Evolutionary conservation across 108 stramenopile species (phyloP), one percentile per base, ranked within the genome.

Genomic region (Conticribra guillardii): DNA sequence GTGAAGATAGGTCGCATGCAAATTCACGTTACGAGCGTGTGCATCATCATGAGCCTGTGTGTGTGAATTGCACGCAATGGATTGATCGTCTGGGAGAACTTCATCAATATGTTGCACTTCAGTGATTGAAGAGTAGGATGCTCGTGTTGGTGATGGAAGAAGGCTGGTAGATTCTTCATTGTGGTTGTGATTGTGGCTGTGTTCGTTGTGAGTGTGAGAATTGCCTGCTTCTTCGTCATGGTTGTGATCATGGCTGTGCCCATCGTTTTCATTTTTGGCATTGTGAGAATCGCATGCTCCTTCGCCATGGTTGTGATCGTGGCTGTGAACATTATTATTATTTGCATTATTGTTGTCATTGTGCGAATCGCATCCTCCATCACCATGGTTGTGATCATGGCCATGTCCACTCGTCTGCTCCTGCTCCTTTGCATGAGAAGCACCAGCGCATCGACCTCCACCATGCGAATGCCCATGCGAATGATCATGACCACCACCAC

Each of bases 1-100:
- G 68, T 99, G 98, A 47, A 97, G 71, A 75, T 95, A 92, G 3
- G 98, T 97, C 32, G 98, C 98, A 26, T 86, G 81, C 69, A 97
- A 72, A 67, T 95, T 96, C 41, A 98, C 76, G 70, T 96, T 94
- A 17, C 89, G 73, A 28, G 47, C 67, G 23, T 76, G 62, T 33
- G 45, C n/a, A n/a, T n/a, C n/a, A n/a, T n/a, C n/a, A n/a, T n/a
- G n/a, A n/a, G n/a, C n/a, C n/a, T n/a, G n/a, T n/a, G n/a, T n/a
- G n/a, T n/a, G n/a, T n/a, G n/a, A n/a, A n/a, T n/a, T 33, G 19
- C 3, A 28, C 46, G 52, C 14, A 29, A 28, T 22, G 48, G 23
- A 55, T 22, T 27, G 27, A 28, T 52, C 15, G n/a, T 57, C 28
- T 29, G 65, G 50, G 0, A 47, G 61, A 54, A 78, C 30, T 62